Evolutionary conservation across 805 yeast genomes (phyloP).

Genomic region (Kregervanrija delftensis): DNA sequence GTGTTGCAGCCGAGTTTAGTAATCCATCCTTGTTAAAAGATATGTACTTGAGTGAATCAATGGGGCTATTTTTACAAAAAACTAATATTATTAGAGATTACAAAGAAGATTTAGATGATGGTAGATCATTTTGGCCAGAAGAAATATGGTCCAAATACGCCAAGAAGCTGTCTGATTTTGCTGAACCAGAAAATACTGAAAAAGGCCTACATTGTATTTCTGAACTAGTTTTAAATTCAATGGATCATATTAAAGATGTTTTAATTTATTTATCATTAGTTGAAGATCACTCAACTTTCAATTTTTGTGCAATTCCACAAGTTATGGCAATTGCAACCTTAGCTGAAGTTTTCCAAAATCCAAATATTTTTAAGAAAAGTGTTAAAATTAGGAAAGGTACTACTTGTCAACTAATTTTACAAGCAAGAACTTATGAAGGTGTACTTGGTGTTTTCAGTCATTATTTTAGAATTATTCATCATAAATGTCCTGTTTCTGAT

Average conservation of each 20-base stretch:
- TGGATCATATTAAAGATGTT: constrained; percentile 71
- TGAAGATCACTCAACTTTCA: constrained; percentile 75
- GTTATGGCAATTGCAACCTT: constrained; percentile 98
- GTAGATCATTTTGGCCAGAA: constrained; percentile 92
- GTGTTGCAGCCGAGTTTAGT: constrained; percentile 70
- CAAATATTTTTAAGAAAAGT: constrained; percentile 56
- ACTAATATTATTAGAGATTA: constrained; percentile 95
- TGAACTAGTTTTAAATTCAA: constrained; percentile 72
- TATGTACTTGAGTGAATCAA: constrained; percentile 61
- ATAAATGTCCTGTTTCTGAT: constrained; percentile 70
- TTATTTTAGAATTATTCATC: constrained; percentile 71
- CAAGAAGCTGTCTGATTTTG: constrained; percentile 53
- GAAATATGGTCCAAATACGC: constrained; percentile 88
- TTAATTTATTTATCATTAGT: constrained; percentile 69
- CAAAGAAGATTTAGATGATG: constrained; percentile 85
- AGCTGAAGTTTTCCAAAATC: constrained; percentile 78
- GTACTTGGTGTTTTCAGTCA: constrained; percentile 71
- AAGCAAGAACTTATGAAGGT: constrained; percentile 67
- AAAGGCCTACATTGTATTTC: constrained; percentile 71
- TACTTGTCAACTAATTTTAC: constrained; percentile 68
- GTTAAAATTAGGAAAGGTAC: constrained; percentile 90
- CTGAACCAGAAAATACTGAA: constrained; percentile 36
- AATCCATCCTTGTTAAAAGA: constrained; percentile 45
- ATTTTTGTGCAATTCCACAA: constrained; percentile 96
- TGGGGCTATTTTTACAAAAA: constrained; percentile 95